A percentile compares a stretch with the other conserved stretches of the same genome.
These are phyloP conservation scores for Patellifolia procumbens DNA, from an alignment of 179 eudicot species.

Conservation along the genomic window DNA sequence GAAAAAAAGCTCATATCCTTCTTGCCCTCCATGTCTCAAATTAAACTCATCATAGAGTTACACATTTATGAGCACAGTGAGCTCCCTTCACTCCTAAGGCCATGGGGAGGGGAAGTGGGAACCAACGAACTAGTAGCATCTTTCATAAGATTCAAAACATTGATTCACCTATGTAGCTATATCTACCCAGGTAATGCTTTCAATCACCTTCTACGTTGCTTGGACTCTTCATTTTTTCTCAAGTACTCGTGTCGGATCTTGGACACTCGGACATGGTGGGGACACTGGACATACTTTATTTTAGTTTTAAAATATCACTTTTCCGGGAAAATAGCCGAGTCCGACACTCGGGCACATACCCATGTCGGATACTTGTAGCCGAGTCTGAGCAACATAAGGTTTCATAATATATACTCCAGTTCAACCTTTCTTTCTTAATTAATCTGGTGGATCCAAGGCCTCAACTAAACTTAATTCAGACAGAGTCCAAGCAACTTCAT, in stretches of 20 bases:
- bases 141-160: neutral
- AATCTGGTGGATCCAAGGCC: neutral
- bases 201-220: neutral
- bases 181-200: neutral
- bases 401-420: too few relatives aligned
- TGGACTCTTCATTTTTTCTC: too few relatives aligned
- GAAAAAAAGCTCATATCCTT: neutral
- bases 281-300: too few relatives aligned
- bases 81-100: neutral
- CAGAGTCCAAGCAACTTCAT: neutral
- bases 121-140: neutral
- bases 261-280: too few relatives aligned
- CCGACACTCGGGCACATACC: too few relatives aligned
- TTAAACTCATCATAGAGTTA: neutral
- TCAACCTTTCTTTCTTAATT: too few relatives aligned
- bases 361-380: too few relatives aligned
- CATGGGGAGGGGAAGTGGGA: too few relatives aligned
- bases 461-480: neutral
- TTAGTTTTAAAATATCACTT: too few relatives aligned
- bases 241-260: too few relatives aligned
- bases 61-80: neutral
- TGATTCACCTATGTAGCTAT: neutral
- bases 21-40: neutral
- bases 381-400: too few relatives aligned
- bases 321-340: too few relatives aligned